Evolutionary conservation across 192 early-diverging fungal species (phyloP).

Genomic region (Rhizophagus sp.): DNA sequence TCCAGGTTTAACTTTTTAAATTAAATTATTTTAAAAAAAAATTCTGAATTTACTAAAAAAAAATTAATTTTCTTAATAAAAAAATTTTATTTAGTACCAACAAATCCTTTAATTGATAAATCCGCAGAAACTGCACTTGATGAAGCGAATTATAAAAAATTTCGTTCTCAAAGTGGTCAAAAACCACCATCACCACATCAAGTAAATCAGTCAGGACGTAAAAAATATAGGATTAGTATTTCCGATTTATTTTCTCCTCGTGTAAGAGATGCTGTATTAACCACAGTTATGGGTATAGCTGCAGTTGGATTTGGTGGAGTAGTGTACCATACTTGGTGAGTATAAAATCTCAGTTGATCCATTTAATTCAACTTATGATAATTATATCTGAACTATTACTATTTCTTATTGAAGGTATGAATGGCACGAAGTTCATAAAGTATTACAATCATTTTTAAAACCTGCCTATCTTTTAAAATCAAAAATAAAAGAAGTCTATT

Average conservation of each 20-base stretch:
- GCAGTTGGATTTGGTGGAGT: constrained; percentile 28
- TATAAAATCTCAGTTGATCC: not conserved
- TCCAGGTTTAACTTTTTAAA: constrained; percentile 5
- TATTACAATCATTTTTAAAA: not conserved
- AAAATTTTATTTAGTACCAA: not conserved
- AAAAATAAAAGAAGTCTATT: not conserved
- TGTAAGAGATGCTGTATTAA: constrained; percentile 30
- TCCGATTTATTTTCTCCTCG: constrained; percentile 5
- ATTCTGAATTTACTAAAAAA: not conserved
- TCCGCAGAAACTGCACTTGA: constrained; percentile 26
- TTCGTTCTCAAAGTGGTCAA: not conserved
- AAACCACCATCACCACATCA: not conserved
- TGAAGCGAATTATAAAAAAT: not conserved
- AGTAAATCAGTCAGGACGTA: too few species aligned
- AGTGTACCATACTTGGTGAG: constrained; percentile 17
- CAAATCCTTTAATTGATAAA: constrained; percentile 28
- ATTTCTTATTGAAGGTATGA: constrained; percentile 11
- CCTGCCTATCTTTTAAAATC: constrained; percentile 11
- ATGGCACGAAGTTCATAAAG: constrained; percentile 30
- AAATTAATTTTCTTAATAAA: not conserved
- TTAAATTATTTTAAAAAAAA: not conserved
- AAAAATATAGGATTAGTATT: too few species aligned
- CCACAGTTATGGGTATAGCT: constrained; percentile 27
- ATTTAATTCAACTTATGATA: not conserved
- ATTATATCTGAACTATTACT: not conserved